Base-by-base conservation (phyloP, 305 asterid species). In the Euphrasia arctica region DNA sequence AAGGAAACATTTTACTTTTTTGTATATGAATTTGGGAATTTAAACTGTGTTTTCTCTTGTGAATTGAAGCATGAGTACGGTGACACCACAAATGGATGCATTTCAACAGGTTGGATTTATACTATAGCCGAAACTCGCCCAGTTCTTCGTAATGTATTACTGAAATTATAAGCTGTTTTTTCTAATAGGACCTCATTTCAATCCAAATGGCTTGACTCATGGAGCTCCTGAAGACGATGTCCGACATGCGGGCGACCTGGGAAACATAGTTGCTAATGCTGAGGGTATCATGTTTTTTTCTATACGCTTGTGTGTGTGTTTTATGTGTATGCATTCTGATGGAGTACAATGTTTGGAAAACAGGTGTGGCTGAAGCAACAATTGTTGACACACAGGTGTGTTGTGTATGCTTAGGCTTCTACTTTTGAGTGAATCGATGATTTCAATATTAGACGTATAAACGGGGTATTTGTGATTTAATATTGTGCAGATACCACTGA, bases 201-300 rank as follows among this genome's bases (percentile, higher is more conserved):
- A 93, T 79, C 98, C 97, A 2, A 77, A 77, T 59, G 82, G 84
- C 3, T 28, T 78, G 79, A 87, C 94, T 63, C 98, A 90, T 55
- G 97, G 98, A 79, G 92, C 97, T 79, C 98, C 97, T 65, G 90
- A 74, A 70, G 98, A 93, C 48, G 89, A 88, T 66, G 72, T 80
- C 59, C 98, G 97, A 63, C 98, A 93, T 82, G 98, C 96, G 96
- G 98, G 98, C 78, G 98, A 93, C 96, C 98, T 93, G 98, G 98
- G 98, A 90, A 93, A 93, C 96, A 90, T 93, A 84, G 80, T 83
- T 76, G 97, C 98, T 66, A 85, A 90, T 56, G 87, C 90, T 32
- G 87, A 87, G 1, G 98, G 98, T 93, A 90, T 36, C 70, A 65
- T 51, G 6, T 49, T 62, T 0, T 62, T 36, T 51, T 62, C 54